Evolutionary conservation across 306 rosid genomes (phyloP).

Genomic region (Hippophae rhamnoides): DNA sequence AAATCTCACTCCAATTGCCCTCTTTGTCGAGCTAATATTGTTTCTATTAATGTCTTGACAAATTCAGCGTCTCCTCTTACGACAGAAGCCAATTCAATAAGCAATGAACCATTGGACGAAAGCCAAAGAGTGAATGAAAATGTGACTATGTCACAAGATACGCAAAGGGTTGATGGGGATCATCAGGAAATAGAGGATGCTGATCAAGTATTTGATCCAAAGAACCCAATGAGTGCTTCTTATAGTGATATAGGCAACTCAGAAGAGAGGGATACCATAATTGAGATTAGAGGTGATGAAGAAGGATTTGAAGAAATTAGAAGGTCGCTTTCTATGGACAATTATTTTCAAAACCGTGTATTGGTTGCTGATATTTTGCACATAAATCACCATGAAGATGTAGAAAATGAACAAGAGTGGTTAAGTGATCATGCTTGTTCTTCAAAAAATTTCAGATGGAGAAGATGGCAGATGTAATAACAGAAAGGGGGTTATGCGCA

Average conservation of each 20-base stretch:
- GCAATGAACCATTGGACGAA: conserved; percentile 21
- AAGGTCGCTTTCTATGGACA: conserved; percentile 85
- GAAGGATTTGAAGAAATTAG: conserved; percentile 33
- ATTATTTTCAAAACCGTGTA: conserved; percentile 27
- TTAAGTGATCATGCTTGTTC: conserved; percentile 25
- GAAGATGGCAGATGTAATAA: conserved; percentile 37
- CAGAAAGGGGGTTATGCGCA: conserved; percentile 41
- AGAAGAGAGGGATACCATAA: conserved; percentile 48
- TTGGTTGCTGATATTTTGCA: conserved; percentile 41
- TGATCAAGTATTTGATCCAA: conserved; percentile 18
- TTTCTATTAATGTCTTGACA: conserved; percentile 28
- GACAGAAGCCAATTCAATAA: not conserved
- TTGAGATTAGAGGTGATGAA: conserved; percentile 59
- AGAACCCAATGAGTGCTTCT: conserved; percentile 40
- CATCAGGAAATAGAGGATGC: conserved; percentile 15
- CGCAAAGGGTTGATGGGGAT: conserved; percentile 22
- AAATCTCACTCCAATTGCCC: conserved; percentile 88
- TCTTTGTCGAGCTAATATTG: conserved; percentile 62
- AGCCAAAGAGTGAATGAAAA: conserved; percentile 23
- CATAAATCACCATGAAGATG: conserved; percentile 31
- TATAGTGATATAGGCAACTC: conserved; percentile 48
- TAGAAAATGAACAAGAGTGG: conserved; percentile 17
- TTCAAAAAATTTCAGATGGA: conserved; percentile 41
- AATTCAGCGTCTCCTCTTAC: not conserved
- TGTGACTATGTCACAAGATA: conserved; percentile 1